These are phyloP conservation scores for Aspergillus fischeri DNA, from an alignment of 2,329 filamentous ascomycete species.

Conservation along the genomic window DNA sequence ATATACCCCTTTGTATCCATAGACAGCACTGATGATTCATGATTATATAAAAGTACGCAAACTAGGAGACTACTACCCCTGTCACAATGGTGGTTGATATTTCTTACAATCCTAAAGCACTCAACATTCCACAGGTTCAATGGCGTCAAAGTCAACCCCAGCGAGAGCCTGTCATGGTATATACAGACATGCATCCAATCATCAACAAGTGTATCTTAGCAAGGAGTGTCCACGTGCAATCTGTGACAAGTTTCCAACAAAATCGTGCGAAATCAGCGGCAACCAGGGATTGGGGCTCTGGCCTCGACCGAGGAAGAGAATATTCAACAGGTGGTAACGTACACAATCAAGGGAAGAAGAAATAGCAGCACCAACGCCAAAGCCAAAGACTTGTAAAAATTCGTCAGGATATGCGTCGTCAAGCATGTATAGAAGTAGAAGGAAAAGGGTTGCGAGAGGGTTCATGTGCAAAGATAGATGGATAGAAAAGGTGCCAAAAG, in stretches of 20 bases:
- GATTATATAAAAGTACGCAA: not conserved
- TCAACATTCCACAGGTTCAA: not conserved
- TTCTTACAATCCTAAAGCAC: not conserved
- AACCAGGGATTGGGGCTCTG: not conserved
- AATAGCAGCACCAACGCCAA: not conserved
- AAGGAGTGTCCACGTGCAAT: not conserved
- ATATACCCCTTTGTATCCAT: not conserved
- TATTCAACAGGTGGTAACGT: not conserved
- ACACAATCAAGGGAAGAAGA: not conserved
- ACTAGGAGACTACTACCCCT: not conserved
- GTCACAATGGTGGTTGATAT: not conserved
- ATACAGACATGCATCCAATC: not conserved
- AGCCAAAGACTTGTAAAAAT: not conserved
- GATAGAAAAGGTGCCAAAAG: not conserved
- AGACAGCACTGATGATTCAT: not conserved
- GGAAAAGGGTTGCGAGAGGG: not conserved
- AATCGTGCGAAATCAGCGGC: not conserved
- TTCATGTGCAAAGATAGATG: not conserved
- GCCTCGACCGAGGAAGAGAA: not conserved
- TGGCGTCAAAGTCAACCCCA: not conserved
- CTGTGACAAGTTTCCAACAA: not conserved
- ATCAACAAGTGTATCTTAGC: not conserved
- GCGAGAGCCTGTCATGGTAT: not conserved
- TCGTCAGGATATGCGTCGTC: conserved; percentile 6
- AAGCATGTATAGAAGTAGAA: not conserved